These are phyloP conservation scores for Castanopsis chinensis DNA, from an alignment of 306 rosid genomes.

Conservation along the genomic window DNA sequence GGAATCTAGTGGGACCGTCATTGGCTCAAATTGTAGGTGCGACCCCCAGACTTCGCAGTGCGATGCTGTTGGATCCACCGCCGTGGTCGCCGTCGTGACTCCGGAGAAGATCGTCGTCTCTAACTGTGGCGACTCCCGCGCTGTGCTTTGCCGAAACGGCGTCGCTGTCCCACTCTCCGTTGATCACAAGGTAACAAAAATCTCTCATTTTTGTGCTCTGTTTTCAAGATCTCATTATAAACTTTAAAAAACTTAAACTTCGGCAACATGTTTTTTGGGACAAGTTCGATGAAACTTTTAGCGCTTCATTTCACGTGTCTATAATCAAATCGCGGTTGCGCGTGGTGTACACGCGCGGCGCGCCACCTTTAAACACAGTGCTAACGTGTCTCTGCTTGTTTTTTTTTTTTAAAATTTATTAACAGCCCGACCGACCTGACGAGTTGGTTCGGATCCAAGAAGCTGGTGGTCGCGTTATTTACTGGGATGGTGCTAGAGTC, in stretches of 20 bases:
- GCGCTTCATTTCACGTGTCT: not conserved
- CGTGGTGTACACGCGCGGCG: not conserved
- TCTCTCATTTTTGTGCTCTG: not conserved
- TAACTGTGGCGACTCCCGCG: constrained; percentile 94
- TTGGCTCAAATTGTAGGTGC: constrained; percentile 38
- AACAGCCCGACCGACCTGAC: constrained; percentile 91
- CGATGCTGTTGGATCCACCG: constrained; percentile 94
- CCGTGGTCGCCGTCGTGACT: constrained; percentile 53
- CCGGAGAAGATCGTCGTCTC: constrained; percentile 66
- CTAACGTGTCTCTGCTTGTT: not conserved
- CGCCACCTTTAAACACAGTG: not conserved
- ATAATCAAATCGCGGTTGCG: not conserved
- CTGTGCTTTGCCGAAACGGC: constrained; percentile 76
- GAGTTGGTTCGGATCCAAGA: constrained; percentile 72
- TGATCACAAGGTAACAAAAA: constrained; percentile 70
- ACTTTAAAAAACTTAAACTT: not conserved
- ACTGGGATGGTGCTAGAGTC: constrained; percentile 88
- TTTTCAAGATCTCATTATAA: not conserved
- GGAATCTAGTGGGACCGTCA: not conserved
- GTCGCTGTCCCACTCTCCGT: constrained; percentile 68
- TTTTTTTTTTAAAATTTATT: not conserved
- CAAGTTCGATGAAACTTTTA: not conserved
- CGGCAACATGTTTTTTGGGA: not conserved
- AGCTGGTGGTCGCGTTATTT: constrained; percentile 82
- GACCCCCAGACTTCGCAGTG: constrained; percentile 65